Conservation (phyloP, 768 basidiomycete species). For the Xerocomellus intermedius region DNA sequence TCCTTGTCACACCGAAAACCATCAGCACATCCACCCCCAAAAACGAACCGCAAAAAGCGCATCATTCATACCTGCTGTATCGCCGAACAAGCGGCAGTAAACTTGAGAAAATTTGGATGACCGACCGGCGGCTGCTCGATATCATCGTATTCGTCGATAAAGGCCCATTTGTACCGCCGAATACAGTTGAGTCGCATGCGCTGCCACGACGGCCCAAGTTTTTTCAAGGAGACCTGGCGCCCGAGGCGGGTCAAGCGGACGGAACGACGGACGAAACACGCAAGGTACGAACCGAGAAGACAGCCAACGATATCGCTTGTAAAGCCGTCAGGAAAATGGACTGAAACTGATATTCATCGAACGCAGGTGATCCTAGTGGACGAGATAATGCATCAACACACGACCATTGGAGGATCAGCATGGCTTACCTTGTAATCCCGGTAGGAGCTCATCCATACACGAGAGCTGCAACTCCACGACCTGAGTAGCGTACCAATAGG, state of each 20-base stretch:
- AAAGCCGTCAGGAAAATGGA: constrained; percentile 53
- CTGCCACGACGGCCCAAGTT: constrained; percentile 47
- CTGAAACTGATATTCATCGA: constrained; percentile 51
- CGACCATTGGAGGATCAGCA: background rate
- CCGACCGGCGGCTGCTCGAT: constrained; percentile 44
- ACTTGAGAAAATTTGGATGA: constrained; percentile 55
- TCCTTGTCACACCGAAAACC: constrained; percentile 28
- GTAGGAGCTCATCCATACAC: constrained; percentile 49
- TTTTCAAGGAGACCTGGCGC: constrained; percentile 48
- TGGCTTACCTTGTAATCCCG: constrained; percentile 40
- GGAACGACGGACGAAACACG: background rate
- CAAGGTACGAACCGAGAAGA: constrained; percentile 48
- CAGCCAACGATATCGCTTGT: constrained; percentile 51
- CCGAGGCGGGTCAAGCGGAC: background rate
- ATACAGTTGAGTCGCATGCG: constrained; percentile 56
- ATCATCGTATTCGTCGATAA: constrained; percentile 55
- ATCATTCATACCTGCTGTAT: constrained; percentile 36
- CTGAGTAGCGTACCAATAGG: constrained; percentile 70
- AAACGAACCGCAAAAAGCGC: background rate
- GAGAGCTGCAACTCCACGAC: constrained; percentile 57
- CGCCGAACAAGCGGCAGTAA: constrained; percentile 41
- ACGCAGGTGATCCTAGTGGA: constrained; percentile 24
- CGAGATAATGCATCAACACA: background rate
- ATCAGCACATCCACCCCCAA: background rate
- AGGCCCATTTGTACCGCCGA: constrained; percentile 80